Evolutionary conservation across 2,329 filamentous ascomycete species (phyloP).

Genomic region (Pseudogymnoascus sp.): DNA sequence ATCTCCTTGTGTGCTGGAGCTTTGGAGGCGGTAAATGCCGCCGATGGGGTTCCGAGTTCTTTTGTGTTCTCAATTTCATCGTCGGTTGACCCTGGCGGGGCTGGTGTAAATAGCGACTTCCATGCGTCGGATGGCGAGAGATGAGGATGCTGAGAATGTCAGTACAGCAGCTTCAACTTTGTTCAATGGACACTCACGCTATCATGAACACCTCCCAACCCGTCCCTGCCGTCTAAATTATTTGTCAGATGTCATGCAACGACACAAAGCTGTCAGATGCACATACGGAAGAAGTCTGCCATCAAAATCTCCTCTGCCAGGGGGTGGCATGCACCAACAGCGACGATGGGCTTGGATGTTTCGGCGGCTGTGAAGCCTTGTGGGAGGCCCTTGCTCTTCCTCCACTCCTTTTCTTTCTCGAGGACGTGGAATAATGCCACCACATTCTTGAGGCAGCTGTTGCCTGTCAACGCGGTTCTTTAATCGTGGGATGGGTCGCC

Average conservation of each 20-base stretch:
- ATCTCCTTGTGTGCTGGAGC: constrained; percentile 75
- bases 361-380: constrained; percentile 67
- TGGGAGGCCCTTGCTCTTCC: constrained; percentile 55
- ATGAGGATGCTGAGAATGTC: constrained; percentile 52
- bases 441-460: constrained; percentile 76
- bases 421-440: constrained; percentile 87
- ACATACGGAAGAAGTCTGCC: constrained; percentile 80
- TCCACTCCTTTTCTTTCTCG: constrained; percentile 81
- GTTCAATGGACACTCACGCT: constrained; percentile 31
- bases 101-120: constrained; percentile 55
- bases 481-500: constrained; percentile 13
- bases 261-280: neutral
- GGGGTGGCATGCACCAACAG: constrained; percentile 78
- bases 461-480: constrained; percentile 5
- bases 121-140: constrained; percentile 66
- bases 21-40: constrained; percentile 68
- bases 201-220: constrained; percentile 66
- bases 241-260: constrained; percentile 11
- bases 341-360: constrained; percentile 69
- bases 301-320: constrained; percentile 73
- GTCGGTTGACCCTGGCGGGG: constrained; percentile 37
- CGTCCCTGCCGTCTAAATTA: constrained; percentile 60
- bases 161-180: constrained; percentile 12
- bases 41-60: constrained; percentile 25
- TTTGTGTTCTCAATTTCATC: constrained; percentile 29